Percentiles rank a stretch among this genome's conserved stretches.
These are phyloP conservation scores for Leccinum uliginosum DNA, from an alignment of 768 basidiomycete genomes.

Conservation along the genomic window DNA sequence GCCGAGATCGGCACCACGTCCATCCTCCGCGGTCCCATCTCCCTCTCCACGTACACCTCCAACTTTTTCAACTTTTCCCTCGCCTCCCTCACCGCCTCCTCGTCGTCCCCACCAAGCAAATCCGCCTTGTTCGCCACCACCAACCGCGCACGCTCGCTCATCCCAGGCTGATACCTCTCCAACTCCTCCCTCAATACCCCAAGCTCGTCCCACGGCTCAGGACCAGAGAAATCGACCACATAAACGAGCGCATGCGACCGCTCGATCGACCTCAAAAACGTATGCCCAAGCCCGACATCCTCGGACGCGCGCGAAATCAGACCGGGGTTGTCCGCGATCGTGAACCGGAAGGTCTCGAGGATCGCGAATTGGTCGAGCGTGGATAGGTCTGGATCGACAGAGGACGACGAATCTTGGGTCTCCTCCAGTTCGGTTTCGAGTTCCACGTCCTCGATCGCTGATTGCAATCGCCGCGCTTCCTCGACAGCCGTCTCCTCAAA, in stretches of 20 bases:
- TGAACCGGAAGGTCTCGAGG: slow-evolving; percentile 82
- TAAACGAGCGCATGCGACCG: slow-evolving; percentile 87
- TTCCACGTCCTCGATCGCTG: slow-evolving; percentile 37
- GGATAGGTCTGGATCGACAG: slow-evolving; percentile 10
- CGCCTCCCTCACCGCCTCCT: slow-evolving; percentile 48
- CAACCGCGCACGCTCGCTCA: slow-evolving; percentile 72
- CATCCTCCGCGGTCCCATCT: slow-evolving; percentile 39
- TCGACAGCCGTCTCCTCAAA: slow-evolving; percentile 69
- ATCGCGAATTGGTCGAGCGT: slow-evolving; percentile 47
- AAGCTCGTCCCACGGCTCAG: slow-evolving; percentile 77
- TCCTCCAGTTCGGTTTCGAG: neutral
- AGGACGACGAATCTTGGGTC: neutral
- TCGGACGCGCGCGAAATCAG: slow-evolving; percentile 80
- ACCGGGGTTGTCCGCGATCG: slow-evolving; percentile 96
- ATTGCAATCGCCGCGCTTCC: slow-evolving; percentile 33
- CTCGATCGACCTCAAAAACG: slow-evolving; percentile 90
- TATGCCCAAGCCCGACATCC: slow-evolving; percentile 90
- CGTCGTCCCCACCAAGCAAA: slow-evolving; percentile 53
- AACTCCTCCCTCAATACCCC: slow-evolving; percentile 73
- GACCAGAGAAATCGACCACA: slow-evolving; percentile 81
- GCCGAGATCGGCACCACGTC: slow-evolving; percentile 82
- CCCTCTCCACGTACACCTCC: slow-evolving; percentile 50
- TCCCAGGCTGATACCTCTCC: slow-evolving; percentile 73
- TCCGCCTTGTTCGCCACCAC: slow-evolving; percentile 97
- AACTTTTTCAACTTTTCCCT: slow-evolving; percentile 52